These are phyloP conservation scores for Vitis riparia DNA, from an alignment of 164 flowering plant genomes.

Conservation along the genomic window DNA sequence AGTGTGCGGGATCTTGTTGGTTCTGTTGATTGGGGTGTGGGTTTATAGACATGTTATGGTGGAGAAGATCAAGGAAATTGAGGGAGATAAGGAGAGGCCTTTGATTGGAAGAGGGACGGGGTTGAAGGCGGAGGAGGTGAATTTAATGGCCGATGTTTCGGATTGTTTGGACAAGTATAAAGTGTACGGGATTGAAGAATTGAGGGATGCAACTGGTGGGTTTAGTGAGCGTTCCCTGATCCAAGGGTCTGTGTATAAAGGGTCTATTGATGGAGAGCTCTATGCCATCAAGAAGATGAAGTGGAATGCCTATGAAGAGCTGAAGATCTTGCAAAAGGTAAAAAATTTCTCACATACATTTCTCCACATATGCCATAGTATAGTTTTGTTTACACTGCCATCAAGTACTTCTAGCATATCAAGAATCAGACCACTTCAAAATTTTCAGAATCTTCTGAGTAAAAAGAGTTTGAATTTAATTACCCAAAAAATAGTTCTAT, in stretches of 20 bases:
- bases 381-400: too few relatives aligned
- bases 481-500: too few relatives aligned
- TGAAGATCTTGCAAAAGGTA: constrained; percentile 96
- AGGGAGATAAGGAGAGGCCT: constrained; percentile 26
- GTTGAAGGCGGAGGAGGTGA: constrained; percentile 30
- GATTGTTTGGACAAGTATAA: constrained; percentile 87
- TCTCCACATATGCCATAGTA: too few relatives aligned
- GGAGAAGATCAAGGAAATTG: constrained; percentile 17
- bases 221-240: constrained; percentile 56
- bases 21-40: constrained; percentile 46
- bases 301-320: constrained; percentile 90
- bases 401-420: too few relatives aligned
- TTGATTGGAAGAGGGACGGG: constrained; percentile 10
- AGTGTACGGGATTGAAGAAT: constrained; percentile 65
- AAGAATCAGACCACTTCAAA: too few relatives aligned
- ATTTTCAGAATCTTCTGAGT: too few relatives aligned
- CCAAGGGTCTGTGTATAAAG: constrained; percentile 84
- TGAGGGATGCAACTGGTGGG: constrained; percentile 65
- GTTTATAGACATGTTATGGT: constrained; percentile 20
- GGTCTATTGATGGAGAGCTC: constrained; percentile 50
- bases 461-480: too few relatives aligned
- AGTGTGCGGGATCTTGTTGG: constrained; percentile 37
- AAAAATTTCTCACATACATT: neutral
- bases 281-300: constrained; percentile 94
- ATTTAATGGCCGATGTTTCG: constrained; percentile 76